Evolutionary conservation across 1,284 basidiomycete species (phyloP), one percentile per base, ranked within the genome.

Genomic region (Pseudozyma sp.): DNA sequence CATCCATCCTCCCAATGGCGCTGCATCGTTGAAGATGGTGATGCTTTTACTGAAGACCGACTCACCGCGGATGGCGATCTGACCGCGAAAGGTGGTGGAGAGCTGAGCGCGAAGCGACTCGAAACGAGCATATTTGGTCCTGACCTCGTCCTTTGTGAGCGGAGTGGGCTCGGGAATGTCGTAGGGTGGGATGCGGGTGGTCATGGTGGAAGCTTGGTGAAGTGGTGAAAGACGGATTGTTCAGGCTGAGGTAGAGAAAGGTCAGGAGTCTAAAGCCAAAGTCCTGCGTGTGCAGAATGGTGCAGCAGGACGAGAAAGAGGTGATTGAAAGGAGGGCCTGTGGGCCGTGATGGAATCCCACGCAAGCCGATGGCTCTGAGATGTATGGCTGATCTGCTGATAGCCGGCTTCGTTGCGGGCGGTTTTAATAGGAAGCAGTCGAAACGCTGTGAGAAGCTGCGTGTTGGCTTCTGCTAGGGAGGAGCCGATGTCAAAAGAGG

Each of bases 21-120:
- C 76, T 2, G 78, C 78, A 63, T 76, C 65, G 60, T 79, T 79
- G 47, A 79, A 79, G 59, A 79, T 66, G 58, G 63, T 56, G 49
- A 76, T 65, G 61, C 73, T 78, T 43, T 60, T 54, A 11, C 54
- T 59, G 42, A 79, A 79, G 25, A 61, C 21, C 9, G 59, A 55
- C 38, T 76, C 74, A 12, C 74, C 74, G 3, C 70, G 61, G 25
- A 73, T 56, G 44, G 66, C 70, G 31, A 76, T 59, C 53, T 66
- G 65, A n/a, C 74, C 74, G 16, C 60, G 58, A 38, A 76, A 76
- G 38, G 42, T 40, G 47, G 50, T 13, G 2, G 59, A 48, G 36
- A 76, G 70, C 50, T 66, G 55, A 12, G 51, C 34, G 9, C 66
- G 59, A 13, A 76, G 58, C 36, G 66, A 50, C 13, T 65, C 44